phyloP scores from a whole-genome alignment of 2,329 filamentous ascomycete species.

The Fusarium sp. region DNA sequence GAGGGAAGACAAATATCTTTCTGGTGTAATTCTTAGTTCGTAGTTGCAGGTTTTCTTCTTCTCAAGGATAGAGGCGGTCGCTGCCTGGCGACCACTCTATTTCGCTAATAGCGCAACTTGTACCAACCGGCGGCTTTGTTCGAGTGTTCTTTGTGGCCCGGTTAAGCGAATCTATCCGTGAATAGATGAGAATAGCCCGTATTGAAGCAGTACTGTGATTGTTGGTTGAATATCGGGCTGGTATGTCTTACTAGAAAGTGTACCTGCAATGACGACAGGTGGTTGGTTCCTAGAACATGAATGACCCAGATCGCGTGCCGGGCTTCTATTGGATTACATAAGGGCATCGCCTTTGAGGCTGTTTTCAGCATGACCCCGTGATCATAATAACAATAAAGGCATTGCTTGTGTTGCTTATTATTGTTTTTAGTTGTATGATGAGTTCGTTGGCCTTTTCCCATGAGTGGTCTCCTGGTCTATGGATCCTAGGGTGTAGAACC shows the following conservation, averaged over 20 bases:
- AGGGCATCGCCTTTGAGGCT: not conserved
- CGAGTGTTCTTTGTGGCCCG: constrained; percentile 7
- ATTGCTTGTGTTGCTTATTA: not conserved
- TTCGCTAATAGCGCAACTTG: constrained; percentile 12
- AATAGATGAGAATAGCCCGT: not conserved
- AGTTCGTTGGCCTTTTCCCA: not conserved
- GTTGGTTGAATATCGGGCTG: not conserved
- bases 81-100: constrained; percentile 38
- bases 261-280: constrained; percentile 19
- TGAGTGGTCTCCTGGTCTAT: not conserved
- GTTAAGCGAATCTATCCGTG: constrained; percentile 12
- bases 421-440: not conserved
- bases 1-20: not conserved
- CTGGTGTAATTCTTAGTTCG: not conserved
- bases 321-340: constrained; percentile 30
- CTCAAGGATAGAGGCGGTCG: constrained; percentile 28
- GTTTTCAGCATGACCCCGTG: constrained; percentile 17
- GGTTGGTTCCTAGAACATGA: constrained; percentile 18
- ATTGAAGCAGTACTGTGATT: not conserved
- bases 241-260: not conserved
- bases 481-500: not conserved
- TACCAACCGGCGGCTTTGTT: constrained; percentile 22
- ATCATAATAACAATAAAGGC: not conserved
- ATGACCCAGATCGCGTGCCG: constrained; percentile 27
- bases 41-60: constrained; percentile 20